Evolutionary conservation across 2,329 filamentous ascomycete species (phyloP).

Genomic region (Pseudogymnoascus sp.): DNA sequence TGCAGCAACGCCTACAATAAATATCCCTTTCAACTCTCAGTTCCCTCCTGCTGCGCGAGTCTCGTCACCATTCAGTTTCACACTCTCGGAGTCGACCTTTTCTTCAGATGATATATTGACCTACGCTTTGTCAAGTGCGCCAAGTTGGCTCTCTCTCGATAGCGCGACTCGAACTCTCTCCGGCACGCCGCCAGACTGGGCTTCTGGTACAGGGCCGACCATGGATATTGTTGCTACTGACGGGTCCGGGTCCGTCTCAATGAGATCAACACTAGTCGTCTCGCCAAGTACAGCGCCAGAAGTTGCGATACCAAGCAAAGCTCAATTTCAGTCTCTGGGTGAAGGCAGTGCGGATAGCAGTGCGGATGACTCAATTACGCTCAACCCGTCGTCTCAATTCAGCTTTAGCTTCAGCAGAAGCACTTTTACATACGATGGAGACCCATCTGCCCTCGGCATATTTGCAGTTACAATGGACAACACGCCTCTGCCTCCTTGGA

Average conservation of each 20-base stretch:
- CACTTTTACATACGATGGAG: constrained; percentile 52
- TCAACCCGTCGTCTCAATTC: constrained; percentile 47
- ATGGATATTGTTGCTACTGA: constrained; percentile 68
- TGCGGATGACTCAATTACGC: constrained; percentile 51
- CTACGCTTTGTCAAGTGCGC: constrained; percentile 60
- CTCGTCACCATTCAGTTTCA: constrained; percentile 59
- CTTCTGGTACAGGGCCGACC: constrained; percentile 50
- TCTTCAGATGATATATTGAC: constrained; percentile 50
- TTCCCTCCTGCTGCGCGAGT: constrained; percentile 71
- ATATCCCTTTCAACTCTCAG: constrained; percentile 78
- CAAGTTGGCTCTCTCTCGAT: constrained; percentile 70
- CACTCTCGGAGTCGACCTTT: constrained; percentile 70
- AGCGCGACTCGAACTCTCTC: constrained; percentile 56
- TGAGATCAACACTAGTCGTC: constrained; percentile 65
- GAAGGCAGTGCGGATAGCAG: constrained; percentile 55
- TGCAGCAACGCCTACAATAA: constrained; percentile 32
- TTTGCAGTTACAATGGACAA: constrained; percentile 71
- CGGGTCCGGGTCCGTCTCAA: constrained; percentile 51
- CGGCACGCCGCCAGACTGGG: constrained; percentile 56
- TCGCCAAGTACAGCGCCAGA: constrained; percentile 49
- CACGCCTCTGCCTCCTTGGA: constrained; percentile 80
- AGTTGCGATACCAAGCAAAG: constrained; percentile 48
- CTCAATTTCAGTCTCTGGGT: constrained; percentile 53
- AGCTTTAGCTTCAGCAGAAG: constrained; percentile 45
- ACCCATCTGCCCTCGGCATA: constrained; percentile 51